Conservation (phyloP, 2,329 filamentous ascomycete genomes). For the Calonectria pauciramosa region DNA sequence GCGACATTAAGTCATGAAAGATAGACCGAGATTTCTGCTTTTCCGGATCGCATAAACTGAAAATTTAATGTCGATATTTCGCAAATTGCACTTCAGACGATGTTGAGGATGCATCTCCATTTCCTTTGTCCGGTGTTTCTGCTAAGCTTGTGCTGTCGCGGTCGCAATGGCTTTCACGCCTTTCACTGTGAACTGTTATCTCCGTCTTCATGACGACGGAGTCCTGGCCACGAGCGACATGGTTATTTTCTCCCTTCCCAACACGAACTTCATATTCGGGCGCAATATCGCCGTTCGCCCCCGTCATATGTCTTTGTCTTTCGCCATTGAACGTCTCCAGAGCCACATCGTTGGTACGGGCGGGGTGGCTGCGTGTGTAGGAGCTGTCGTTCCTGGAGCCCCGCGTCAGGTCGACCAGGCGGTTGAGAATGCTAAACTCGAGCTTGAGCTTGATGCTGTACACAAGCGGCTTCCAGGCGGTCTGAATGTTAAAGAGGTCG, state of each 20-base stretch:
- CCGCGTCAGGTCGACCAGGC: constrained; percentile 45
- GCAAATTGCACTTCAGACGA: constrained; percentile 42
- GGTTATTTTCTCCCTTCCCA: constrained; percentile 26
- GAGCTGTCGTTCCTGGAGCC: constrained; percentile 35
- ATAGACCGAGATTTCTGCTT: background rate
- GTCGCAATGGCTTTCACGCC: constrained; percentile 17
- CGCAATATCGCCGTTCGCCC: constrained; percentile 4
- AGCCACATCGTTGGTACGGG: constrained; percentile 29
- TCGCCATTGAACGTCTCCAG: constrained; percentile 38
- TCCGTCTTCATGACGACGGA: constrained; percentile 36
- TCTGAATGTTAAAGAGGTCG: constrained; percentile 49
- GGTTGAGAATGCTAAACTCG: constrained; percentile 55
- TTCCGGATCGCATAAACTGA: background rate
- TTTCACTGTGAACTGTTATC: constrained; percentile 33
- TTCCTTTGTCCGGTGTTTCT: constrained; percentile 14
- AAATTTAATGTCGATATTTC: constrained; percentile 20
- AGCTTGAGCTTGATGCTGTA: constrained; percentile 55
- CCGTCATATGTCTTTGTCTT: constrained; percentile 24
- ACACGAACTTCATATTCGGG: constrained; percentile 40
- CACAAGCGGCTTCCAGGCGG: constrained; percentile 42
- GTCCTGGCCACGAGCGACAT: constrained; percentile 1
- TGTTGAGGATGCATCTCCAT: constrained; percentile 35
- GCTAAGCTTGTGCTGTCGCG: constrained; percentile 19
- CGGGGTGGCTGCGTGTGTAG: constrained; percentile 33
- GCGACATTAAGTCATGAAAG: background rate